These are phyloP conservation scores for Vigna radiata DNA, from an alignment of 306 rosid species.

Conservation along the genomic window DNA sequence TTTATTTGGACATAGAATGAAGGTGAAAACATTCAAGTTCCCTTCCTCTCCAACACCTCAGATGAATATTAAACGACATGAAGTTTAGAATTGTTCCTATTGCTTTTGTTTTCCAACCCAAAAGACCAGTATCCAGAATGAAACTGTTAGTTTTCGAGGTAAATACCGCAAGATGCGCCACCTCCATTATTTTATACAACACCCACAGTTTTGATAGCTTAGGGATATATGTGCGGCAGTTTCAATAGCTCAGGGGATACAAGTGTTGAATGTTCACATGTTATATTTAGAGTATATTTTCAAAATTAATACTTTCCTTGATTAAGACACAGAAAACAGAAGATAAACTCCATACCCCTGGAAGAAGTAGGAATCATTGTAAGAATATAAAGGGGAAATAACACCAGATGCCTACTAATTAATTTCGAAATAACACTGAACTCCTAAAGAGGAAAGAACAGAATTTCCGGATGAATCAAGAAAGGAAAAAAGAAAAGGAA, in stretches of 20 bases:
- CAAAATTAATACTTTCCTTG: too few relatives aligned
- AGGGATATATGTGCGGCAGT: too few relatives aligned
- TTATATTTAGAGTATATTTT: too few relatives aligned
- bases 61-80: not conserved
- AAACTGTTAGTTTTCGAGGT: not conserved
- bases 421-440: not conserved
- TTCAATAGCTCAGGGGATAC: too few relatives aligned
- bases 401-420: not conserved
- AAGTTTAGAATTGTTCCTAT: not conserved
- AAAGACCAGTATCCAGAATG: constrained; percentile 19
- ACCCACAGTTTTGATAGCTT: too few relatives aligned
- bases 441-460: not conserved
- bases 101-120: constrained; percentile 1
- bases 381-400: constrained; percentile 3
- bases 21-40: constrained; percentile 13
- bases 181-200: too few relatives aligned
- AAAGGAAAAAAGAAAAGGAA: not conserved
- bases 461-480: not conserved
- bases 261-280: too few relatives aligned
- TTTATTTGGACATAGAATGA: constrained; percentile 2
- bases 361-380: constrained; percentile 18
- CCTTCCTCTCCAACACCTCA: not conserved
- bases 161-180: too few relatives aligned
- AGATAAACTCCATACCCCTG: not conserved
- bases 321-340: constrained; percentile 3